These are phyloP conservation scores for Fusarium torreyae DNA, from an alignment of 2,329 filamentous ascomycete species.

Conservation along the genomic window DNA sequence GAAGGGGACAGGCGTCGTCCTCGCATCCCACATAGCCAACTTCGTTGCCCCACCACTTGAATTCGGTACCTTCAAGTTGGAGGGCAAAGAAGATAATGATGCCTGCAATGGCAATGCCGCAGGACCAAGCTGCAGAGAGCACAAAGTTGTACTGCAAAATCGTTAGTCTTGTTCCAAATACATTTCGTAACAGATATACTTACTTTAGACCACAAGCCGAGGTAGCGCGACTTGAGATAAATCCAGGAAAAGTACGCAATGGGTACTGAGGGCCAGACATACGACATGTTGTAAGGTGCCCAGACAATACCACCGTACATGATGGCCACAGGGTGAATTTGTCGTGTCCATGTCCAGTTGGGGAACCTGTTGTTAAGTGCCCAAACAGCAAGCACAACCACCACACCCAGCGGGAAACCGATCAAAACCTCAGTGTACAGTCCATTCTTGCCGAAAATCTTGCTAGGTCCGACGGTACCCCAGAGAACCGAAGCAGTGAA, in stretches of 20 bases:
- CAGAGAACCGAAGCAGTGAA: slow-evolving; percentile 71
- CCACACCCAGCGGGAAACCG: slow-evolving; percentile 66
- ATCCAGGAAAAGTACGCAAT: slow-evolving; percentile 68
- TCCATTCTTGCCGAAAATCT: slow-evolving; percentile 65
- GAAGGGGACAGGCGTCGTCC: slow-evolving; percentile 57
- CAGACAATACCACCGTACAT: slow-evolving; percentile 63
- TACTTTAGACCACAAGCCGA: slow-evolving; percentile 68
- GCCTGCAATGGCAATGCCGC: slow-evolving; percentile 65
- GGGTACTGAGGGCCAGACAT: slow-evolving; percentile 67
- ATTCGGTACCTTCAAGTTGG: slow-evolving; percentile 59
- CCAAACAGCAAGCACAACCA: slow-evolving; percentile 62
- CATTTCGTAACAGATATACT: slow-evolving; percentile 3
- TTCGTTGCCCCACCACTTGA: slow-evolving; percentile 67
- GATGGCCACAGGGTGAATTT: slow-evolving; percentile 65
- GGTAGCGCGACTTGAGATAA: slow-evolving; percentile 64
- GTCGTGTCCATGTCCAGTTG: slow-evolving; percentile 58
- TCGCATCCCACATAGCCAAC: slow-evolving; percentile 61
- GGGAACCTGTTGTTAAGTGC: slow-evolving; percentile 58
- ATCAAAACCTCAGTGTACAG: slow-evolving; percentile 64
- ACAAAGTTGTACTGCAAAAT: slow-evolving; percentile 65
- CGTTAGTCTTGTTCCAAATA: slow-evolving; percentile 11
- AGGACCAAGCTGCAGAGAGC: slow-evolving; percentile 65
- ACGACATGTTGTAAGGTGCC: slow-evolving; percentile 67
- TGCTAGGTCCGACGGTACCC: slow-evolving; percentile 67
- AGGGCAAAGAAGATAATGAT: slow-evolving; percentile 70